Evolutionary conservation across 2,329 filamentous ascomycete species (phyloP).

Genomic region (Fusarium hainanense): DNA sequence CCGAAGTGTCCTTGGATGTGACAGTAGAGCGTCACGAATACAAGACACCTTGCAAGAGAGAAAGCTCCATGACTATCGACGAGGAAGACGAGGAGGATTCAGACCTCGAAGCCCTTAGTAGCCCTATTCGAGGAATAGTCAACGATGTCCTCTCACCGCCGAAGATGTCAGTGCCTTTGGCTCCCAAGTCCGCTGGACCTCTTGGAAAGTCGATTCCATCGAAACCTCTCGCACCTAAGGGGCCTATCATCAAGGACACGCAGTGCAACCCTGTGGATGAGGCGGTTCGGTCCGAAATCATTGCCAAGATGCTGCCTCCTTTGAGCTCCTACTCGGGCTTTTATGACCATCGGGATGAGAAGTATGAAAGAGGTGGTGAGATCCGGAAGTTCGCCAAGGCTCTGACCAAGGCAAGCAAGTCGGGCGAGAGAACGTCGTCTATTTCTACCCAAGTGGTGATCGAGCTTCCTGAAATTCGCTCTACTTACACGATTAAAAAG

Average conservation of each 20-base stretch:
- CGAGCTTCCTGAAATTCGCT: constrained; percentile 71
- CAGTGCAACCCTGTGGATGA: constrained; percentile 93
- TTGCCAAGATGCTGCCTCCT: constrained; percentile 78
- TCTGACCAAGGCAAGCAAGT: constrained; percentile 66
- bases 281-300: constrained; percentile 77
- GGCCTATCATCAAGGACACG: constrained; percentile 80
- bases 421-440: constrained; percentile 70
- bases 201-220: constrained; percentile 48
- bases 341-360: constrained; percentile 74
- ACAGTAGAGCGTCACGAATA: constrained; percentile 70
- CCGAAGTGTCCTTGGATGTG: constrained; percentile 84
- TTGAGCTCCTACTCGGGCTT: constrained; percentile 82
- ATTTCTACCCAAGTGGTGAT: constrained; percentile 71
- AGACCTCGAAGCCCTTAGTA: constrained; percentile 66
- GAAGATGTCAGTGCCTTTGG: constrained; percentile 63
- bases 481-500: constrained; percentile 80
- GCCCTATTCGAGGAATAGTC: constrained; percentile 76
- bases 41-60: constrained; percentile 80
- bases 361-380: constrained; percentile 75
- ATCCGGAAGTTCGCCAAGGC: constrained; percentile 85
- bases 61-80: constrained; percentile 45
- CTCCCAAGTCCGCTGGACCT: constrained; percentile 54
- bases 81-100: constrained; percentile 51
- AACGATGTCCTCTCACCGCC: constrained; percentile 61
- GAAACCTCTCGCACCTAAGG: constrained; percentile 64